Evolutionary conservation across 257 asterid genomes (phyloP), one percentile per base, ranked within the genome.

Genomic region (Solanum pinnatisectum): DNA sequence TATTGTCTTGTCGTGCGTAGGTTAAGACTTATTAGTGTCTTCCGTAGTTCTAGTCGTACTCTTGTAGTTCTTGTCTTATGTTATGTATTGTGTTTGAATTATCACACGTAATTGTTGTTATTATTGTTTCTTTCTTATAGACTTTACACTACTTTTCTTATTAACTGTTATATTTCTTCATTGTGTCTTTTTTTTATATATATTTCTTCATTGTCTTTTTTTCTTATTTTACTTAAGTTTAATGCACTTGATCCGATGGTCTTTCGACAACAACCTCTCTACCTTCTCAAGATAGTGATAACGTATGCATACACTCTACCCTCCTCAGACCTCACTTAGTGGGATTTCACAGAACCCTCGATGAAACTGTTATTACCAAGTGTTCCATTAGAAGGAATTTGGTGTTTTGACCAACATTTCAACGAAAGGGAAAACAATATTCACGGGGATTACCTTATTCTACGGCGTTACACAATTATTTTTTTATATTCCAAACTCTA

Each of bases 401-500:
- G 44, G 13, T 40, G 44, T 40, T 40, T 40, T 40, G 44, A 40
- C 44, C 88, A 91, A 92, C 94, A 94, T 90, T 91, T 93, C 79
- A 18, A 91, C 42, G 72, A 79, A 52, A 52, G 13, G 39, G 40
- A 81, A 56, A 56, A 92, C 96, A 89, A 89, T 88, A 87, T 89
- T 94, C 92, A 91, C 94, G 94, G 93, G 88, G 86, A 88, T 70
- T 37, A 84, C 89, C 90, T 90, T 89, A 88, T 95, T 92, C 92
- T 89, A 49, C 93, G 91, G 92, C 87, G 91, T 91, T 77, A 84
- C 65, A 27, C 65, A 27, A 67, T 25, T 63, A 37, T 85, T 27
- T 4, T 16, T 72, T 27, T 68, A 27, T 68, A 68, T 13, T 27
- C 22, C 10, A 44, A 27, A 82, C n/a, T 82, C 42, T 67, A 49